These are phyloP conservation scores for Mucor indicus DNA, from an alignment of 371 early-diverging fungal genomes.

Conservation along the genomic window DNA sequence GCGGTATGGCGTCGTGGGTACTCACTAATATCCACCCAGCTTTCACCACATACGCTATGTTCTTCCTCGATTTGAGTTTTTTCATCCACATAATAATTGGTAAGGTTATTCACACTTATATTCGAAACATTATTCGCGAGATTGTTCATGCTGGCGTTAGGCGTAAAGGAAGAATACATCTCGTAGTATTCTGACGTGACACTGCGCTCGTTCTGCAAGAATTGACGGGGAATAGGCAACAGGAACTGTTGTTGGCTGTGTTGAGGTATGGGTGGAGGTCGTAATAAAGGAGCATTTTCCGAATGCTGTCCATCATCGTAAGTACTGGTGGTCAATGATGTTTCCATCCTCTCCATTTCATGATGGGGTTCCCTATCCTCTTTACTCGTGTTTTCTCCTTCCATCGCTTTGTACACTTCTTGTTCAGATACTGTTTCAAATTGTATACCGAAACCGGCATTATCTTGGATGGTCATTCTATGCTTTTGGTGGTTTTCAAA, in stretches of 20 bases:
- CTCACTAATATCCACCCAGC: not conserved
- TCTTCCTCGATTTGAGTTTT: slow-evolving; percentile 1
- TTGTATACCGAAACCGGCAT: not conserved
- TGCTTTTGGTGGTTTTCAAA: not conserved
- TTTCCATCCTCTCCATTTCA: no score
- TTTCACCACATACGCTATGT: not conserved
- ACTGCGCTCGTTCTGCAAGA: slow-evolving; percentile 5
- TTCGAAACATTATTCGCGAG: not conserved
- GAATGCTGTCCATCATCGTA: no score
- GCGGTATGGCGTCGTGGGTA: no score
- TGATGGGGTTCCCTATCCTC: not conserved
- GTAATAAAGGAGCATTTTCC: no score
- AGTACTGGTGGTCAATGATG: no score
- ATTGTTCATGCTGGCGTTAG: slow-evolving; percentile 16
- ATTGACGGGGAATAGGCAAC: not conserved
- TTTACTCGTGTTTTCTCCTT: not conserved
- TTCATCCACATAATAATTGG: not conserved
- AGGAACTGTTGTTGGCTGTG: no score
- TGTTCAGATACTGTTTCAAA: slow-evolving; percentile 5
- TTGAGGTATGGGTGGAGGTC: not conserved
- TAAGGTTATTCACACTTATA: not conserved
- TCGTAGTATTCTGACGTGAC: slow-evolving; percentile 24
- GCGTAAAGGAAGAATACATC: slow-evolving; percentile 21
- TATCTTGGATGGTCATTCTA: slow-evolving; percentile 1
- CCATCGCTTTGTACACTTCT: not conserved